Conservation (phyloP, 805 yeast species). For the Candida loeiensis region DNA sequence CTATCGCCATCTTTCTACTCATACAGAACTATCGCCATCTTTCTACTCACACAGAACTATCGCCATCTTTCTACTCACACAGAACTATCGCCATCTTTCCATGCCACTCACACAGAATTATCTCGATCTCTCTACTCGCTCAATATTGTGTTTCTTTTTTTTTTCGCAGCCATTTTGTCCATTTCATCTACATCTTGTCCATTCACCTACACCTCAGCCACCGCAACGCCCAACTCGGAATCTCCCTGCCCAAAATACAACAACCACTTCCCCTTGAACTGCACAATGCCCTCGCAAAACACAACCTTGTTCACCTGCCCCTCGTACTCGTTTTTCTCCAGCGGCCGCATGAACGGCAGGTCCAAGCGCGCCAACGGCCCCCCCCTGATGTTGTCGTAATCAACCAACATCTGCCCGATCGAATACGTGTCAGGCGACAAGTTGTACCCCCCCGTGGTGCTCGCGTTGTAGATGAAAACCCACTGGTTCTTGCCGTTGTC, state of each 20-base stretch:
- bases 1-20: no score
- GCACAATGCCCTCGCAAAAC: conserved; percentile 42
- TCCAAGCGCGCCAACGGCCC: conserved; percentile 41
- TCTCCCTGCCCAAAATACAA: conserved; percentile 44
- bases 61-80: no score
- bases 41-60: no score
- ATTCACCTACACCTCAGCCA: conserved; percentile 17
- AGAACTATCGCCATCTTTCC: no score
- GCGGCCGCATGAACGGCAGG: conserved; percentile 33
- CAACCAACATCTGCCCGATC: conserved; percentile 39
- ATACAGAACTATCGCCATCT: no score
- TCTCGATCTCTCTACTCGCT: background rate
- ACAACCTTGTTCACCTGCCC: conserved; percentile 43
- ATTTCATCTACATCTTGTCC: no score
- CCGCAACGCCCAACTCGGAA: conserved; percentile 40
- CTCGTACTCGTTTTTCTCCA: conserved; percentile 28
- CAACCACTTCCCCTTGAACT: conserved; percentile 40
- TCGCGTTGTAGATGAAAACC: conserved; percentile 36
- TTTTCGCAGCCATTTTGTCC: background rate
- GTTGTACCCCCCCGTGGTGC: conserved; percentile 35
- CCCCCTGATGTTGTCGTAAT: conserved; percentile 30
- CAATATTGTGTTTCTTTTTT: background rate
- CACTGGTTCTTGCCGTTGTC: conserved; percentile 30
- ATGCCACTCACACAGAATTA: no score
- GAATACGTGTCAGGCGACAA: conserved; percentile 30